Percentiles rank a stretch among this genome's conserved stretches.
Evolutionary conservation across 2,329 filamentous ascomycete genomes (phyloP).

Genomic region (Dactylellina haptotyla): DNA sequence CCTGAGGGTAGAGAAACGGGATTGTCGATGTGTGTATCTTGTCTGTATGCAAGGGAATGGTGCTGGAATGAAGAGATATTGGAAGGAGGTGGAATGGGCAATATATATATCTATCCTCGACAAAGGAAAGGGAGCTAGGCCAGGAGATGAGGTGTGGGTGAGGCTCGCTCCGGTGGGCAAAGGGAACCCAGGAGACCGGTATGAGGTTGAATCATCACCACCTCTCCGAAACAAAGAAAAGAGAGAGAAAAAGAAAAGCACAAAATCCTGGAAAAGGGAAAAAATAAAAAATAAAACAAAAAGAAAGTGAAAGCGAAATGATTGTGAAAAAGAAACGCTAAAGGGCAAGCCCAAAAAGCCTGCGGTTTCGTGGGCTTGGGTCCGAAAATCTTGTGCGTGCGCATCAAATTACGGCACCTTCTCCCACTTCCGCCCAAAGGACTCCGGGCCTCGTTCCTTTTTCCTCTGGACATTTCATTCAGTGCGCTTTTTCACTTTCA

Average conservation of each 20-base stretch:
- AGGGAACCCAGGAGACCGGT: constrained; percentile 49
- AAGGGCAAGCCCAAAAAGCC: constrained; percentile 25
- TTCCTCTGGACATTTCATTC: constrained; percentile 12
- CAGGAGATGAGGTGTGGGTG: constrained; percentile 40
- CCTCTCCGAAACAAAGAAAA: constrained; percentile 44
- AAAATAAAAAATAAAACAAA: constrained; percentile 8
- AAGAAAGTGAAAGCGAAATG: background rate
- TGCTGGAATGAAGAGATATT: constrained; percentile 53
- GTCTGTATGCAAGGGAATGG: constrained; percentile 51
- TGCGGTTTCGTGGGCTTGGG: constrained; percentile 46
- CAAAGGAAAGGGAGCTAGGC: constrained; percentile 22
- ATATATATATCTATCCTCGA: constrained; percentile 37
- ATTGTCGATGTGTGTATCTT: constrained; percentile 42
- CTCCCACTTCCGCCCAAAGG: constrained; percentile 30
- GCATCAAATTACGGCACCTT: constrained; percentile 53
- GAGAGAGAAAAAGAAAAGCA: constrained; percentile 13
- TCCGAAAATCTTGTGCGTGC: constrained; percentile 36
- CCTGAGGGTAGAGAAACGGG: constrained; percentile 26
- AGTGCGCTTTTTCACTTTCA: constrained; percentile 3
- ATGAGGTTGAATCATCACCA: constrained; percentile 51
- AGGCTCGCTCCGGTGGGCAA: constrained; percentile 50
- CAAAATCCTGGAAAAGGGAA: background rate
- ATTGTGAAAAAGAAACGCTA: constrained; percentile 32
- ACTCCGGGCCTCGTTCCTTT: constrained; percentile 47
- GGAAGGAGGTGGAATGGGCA: constrained; percentile 54